Evolutionary conservation across 306 rosid species (phyloP).

Genomic region (Casuarina equisetifolia): DNA sequence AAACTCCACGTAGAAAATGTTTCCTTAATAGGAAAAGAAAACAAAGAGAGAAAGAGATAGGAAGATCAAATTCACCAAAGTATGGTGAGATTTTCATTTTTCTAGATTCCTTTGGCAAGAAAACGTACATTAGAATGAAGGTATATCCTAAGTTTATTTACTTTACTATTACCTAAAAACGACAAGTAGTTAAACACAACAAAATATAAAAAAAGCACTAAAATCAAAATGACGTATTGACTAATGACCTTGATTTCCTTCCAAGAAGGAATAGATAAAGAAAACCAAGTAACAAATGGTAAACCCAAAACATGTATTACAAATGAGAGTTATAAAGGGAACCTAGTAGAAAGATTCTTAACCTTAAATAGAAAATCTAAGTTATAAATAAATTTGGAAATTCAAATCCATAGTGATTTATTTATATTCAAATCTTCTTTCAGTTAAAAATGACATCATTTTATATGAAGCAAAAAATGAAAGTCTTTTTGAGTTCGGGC

Average conservation of each 20-base stretch:
- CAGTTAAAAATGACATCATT: no score
- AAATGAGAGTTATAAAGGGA: conserved; percentile 18
- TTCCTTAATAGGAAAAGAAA: no score
- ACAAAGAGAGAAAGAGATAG: no score
- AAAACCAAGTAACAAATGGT: conserved; percentile 7
- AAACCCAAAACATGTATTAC: conserved; percentile 16
- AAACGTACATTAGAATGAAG: background rate
- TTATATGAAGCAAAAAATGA: no score
- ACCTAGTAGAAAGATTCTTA: conserved; percentile 23
- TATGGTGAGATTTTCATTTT: background rate
- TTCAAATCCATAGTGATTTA: no score
- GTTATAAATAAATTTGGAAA: no score
- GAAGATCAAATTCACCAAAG: no score
- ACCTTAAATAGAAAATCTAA: conserved; percentile 1
- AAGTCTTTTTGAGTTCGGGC: no score
- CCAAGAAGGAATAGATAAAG: conserved; percentile 11
- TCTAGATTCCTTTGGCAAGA: conserved; percentile 1
- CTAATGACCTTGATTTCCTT: conserved; percentile 1
- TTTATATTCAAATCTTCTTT: no score
- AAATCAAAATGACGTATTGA: background rate
- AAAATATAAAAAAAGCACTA: background rate
- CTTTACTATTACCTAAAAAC: no score
- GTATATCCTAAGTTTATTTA: background rate
- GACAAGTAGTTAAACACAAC: background rate
- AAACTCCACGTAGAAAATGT: background rate